Evolutionary conservation across 352 stramenopile species (phyloP).

Genomic region (Elongisporangium anandrum): DNA sequence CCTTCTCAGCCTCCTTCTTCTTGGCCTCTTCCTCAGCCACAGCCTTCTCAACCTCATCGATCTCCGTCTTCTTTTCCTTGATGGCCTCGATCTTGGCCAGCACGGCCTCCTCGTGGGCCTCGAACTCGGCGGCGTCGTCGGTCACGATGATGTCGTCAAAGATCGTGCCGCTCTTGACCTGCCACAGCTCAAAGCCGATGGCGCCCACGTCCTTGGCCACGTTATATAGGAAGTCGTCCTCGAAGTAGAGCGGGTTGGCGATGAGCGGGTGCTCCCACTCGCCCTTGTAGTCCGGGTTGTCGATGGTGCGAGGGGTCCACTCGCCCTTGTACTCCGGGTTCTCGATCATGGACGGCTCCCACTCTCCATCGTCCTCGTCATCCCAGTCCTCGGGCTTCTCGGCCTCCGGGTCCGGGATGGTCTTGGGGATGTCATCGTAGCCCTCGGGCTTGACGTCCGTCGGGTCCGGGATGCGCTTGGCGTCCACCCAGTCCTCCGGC

Average conservation of each 20-base stretch:
- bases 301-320: slow-evolving; percentile 98
- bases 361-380: slow-evolving; percentile 98
- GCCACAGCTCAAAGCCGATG: slow-evolving; percentile 99
- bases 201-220: slow-evolving; percentile 94
- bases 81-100: slow-evolving; percentile 86
- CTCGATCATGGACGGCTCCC: slow-evolving; percentile 93
- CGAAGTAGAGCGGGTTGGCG: slow-evolving; percentile 96
- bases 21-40: slow-evolving; percentile 67
- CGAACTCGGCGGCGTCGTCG: slow-evolving; percentile 95
- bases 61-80: slow-evolving; percentile 71
- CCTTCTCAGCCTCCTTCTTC: slow-evolving; percentile 65
- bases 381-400: slow-evolving; percentile 98
- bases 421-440: slow-evolving; percentile 94
- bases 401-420: slow-evolving; percentile 97
- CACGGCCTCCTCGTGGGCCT: slow-evolving; percentile 94
- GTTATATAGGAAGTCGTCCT: slow-evolving; percentile 94
- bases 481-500: slow-evolving; percentile 98
- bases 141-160: slow-evolving; percentile 99
- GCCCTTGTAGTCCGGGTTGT: slow-evolving; percentile 99
- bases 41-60: slow-evolving; percentile 69
- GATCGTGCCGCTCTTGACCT: slow-evolving; percentile 97
- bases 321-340: slow-evolving; percentile 98
- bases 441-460: slow-evolving; percentile 95
- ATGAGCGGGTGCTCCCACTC: slow-evolving; percentile 96
- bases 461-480: slow-evolving; percentile 92